Conservation (phyloP, 139 green algal genomes). For the Chloropicon primus region DNA sequence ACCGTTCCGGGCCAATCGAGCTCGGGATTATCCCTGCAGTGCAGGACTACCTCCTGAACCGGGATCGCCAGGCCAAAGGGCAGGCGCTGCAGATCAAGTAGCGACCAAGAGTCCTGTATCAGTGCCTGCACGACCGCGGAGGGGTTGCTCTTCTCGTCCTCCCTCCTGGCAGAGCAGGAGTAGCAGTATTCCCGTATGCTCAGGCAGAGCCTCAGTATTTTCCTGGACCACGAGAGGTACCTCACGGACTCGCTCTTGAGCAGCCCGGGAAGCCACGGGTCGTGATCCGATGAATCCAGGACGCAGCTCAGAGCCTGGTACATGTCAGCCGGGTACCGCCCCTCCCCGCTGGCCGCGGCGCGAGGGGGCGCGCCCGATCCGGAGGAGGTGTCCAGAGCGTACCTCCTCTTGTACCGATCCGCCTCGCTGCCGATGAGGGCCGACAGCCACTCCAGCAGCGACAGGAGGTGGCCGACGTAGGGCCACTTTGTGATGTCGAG, state of each 20-base stretch:
- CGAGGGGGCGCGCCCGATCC: neutral
- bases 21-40: constrained; percentile 43
- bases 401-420: constrained; percentile 36
- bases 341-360: neutral
- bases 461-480: constrained; percentile 26
- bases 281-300: constrained; percentile 6
- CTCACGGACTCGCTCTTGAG: neutral
- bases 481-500: constrained; percentile 38
- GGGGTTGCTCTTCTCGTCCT: neutral
- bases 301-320: constrained; percentile 18
- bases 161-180: constrained; percentile 16
- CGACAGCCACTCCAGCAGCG: constrained; percentile 18
- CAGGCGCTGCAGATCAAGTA: constrained; percentile 45
- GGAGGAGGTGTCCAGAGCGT: constrained; percentile 34
- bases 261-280: constrained; percentile 10
- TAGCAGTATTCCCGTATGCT: neutral
- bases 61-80: constrained; percentile 57
- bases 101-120: constrained; percentile 30
- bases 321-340: constrained; percentile 10
- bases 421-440: constrained; percentile 11
- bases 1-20: constrained; percentile 56
- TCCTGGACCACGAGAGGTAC: constrained; percentile 13
- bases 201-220: constrained; percentile 16
- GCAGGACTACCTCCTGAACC: constrained; percentile 51
- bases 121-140: constrained; percentile 4